Conservation (phyloP, 2,329 filamentous ascomycete species). For the Diplodia scrobiculata region DNA sequence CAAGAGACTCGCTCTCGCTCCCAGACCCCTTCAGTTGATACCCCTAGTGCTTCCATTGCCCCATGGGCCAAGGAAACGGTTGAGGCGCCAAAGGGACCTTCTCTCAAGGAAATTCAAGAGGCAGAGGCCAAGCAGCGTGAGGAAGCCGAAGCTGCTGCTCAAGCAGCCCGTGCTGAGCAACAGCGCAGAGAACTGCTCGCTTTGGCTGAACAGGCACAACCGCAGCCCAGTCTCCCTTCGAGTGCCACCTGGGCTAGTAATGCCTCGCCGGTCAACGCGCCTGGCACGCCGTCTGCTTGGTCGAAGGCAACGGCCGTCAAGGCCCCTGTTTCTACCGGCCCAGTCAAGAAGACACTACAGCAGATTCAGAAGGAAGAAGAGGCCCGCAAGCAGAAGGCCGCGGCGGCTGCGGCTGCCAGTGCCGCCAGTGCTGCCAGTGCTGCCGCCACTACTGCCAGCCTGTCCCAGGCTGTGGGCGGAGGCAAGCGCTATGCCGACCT, state of each 20-base stretch:
- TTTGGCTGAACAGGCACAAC: constrained; percentile 61
- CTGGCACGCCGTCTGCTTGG: constrained; percentile 60
- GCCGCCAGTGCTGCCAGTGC: constrained; percentile 49
- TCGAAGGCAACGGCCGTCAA: constrained; percentile 59
- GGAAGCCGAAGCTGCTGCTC: constrained; percentile 79
- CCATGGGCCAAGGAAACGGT: constrained; percentile 89
- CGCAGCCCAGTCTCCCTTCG: constrained; percentile 79
- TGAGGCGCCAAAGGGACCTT: constrained; percentile 78
- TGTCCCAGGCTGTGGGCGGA: constrained; percentile 35
- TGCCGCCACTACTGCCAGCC: constrained; percentile 43
- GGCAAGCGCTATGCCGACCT: constrained; percentile 95
- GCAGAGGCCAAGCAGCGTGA: constrained; percentile 91
- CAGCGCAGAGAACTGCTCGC: constrained; percentile 76
- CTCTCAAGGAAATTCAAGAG: constrained; percentile 94
- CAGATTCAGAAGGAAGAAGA: constrained; percentile 98
- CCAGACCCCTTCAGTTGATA: constrained; percentile 70
- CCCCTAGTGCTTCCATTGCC: constrained; percentile 72
- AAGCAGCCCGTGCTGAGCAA: constrained; percentile 72
- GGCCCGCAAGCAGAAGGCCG: constrained; percentile 75
- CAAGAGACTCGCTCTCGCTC: constrained; percentile 71
- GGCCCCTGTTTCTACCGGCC: constrained; percentile 45
- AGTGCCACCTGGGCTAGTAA: constrained; percentile 84
- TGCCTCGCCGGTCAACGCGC: constrained; percentile 68
- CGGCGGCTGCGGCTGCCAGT: constrained; percentile 52
- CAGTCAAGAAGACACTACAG: constrained; percentile 81